Percentiles rank a stretch among this genome's conserved stretches.
Conservation (phyloP, 768 basidiomycete genomes). For the Mycena amicta region DNA sequence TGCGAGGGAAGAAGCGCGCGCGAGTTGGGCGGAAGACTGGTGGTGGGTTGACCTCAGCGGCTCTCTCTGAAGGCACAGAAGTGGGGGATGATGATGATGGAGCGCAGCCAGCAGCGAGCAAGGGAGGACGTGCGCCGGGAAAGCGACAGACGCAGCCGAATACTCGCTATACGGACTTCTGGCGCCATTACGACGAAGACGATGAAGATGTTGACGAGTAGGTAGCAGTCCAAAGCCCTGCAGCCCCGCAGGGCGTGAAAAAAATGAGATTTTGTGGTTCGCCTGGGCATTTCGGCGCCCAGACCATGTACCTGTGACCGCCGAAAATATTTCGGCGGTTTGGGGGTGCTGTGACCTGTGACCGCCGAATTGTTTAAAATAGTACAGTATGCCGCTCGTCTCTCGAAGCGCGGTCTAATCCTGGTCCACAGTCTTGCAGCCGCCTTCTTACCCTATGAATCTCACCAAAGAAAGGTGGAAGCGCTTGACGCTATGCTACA, state of each 20-base stretch:
- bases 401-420: too few species aligned
- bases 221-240: not conserved
- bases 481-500: too few species aligned
- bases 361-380: constrained; percentile 2
- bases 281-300: not conserved
- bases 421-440: too few species aligned
- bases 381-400: too few species aligned
- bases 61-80: not conserved
- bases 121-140: not conserved
- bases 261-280: not conserved
- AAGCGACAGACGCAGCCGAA: not conserved
- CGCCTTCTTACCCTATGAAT: too few species aligned
- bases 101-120: not conserved
- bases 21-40: not conserved
- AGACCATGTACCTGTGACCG: not conserved
- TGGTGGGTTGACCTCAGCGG: not conserved
- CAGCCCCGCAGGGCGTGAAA: not conserved
- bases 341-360: constrained; percentile 1
- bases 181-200: not conserved
- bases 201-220: not conserved
- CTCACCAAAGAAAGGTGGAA: too few species aligned
- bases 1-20: not conserved
- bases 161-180: not conserved
- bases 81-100: not conserved
- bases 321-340: not conserved